phyloP scores from a whole-genome alignment of 352 stramenopile species.

The Pythium aristosporum region DNA sequence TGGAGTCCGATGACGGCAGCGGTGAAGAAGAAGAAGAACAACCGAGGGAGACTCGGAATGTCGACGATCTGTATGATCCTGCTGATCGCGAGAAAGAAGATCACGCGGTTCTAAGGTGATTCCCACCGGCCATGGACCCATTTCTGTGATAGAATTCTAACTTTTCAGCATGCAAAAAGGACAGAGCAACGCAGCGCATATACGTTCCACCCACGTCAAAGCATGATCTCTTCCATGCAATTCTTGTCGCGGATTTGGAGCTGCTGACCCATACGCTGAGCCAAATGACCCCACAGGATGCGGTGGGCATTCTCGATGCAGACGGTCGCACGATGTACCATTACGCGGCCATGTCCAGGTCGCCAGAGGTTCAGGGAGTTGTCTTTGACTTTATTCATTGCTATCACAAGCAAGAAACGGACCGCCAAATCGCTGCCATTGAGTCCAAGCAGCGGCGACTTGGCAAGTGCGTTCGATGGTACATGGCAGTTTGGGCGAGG shows the following conservation, averaged over 20 bases:
- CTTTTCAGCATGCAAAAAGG: neutral
- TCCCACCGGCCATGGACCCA: neutral
- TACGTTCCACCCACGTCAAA: conserved; percentile 17
- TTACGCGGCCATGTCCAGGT: conserved; percentile 18
- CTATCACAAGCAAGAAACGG: conserved; percentile 9
- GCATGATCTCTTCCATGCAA: conserved; percentile 18
- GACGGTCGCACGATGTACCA: conserved; percentile 23
- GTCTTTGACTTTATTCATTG: conserved; percentile 21
- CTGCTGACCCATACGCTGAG: conserved; percentile 19
- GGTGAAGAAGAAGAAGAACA: neutral
- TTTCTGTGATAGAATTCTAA: neutral
- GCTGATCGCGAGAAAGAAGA: neutral
- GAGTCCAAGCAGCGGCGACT: conserved; percentile 14
- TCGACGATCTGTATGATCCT: conserved; percentile 21
- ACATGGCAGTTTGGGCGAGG: neutral
- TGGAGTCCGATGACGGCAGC: conserved; percentile 15
- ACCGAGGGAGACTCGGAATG: neutral
- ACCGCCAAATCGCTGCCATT: conserved; percentile 2
- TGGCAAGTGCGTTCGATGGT: neutral
- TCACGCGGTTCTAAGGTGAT: neutral
- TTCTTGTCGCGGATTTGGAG: conserved; percentile 13
- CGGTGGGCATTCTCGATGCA: conserved; percentile 7
- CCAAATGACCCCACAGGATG: conserved; percentile 5
- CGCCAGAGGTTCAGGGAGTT: conserved; percentile 7
- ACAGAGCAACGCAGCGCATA: conserved; percentile 16